phyloP scores from a whole-genome alignment of 2,329 filamentous ascomycete species.

The Aspergillus udagawae region DNA sequence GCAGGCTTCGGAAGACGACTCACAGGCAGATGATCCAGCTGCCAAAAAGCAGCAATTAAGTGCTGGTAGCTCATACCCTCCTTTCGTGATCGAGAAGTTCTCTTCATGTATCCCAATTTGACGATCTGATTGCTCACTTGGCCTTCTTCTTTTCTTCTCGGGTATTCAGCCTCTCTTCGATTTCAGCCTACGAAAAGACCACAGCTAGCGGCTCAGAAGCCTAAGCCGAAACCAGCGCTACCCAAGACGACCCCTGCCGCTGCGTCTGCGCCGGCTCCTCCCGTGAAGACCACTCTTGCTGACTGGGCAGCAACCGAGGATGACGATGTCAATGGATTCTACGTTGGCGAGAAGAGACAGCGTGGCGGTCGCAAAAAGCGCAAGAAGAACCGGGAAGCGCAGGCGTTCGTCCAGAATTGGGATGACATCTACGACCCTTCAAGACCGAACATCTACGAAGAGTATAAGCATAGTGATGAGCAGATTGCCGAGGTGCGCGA shows the following conservation, averaged over 20 bases:
- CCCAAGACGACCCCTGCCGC: conserved; percentile 40
- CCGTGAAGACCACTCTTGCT: conserved; percentile 65
- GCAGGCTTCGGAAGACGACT: conserved; percentile 48
- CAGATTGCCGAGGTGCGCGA: conserved; percentile 73
- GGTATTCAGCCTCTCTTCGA: conserved; percentile 59
- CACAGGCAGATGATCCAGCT: conserved; percentile 46
- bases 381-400: conserved; percentile 65
- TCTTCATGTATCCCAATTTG: conserved; percentile 19
- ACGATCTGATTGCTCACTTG: conserved; percentile 46
- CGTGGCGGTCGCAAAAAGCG: conserved; percentile 75
- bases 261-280: conserved; percentile 37
- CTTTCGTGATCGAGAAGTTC: conserved; percentile 17
- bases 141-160: conserved; percentile 26
- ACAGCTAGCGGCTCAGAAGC: conserved; percentile 58
- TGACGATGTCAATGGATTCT: conserved; percentile 67
- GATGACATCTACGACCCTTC: conserved; percentile 86
- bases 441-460: conserved; percentile 76
- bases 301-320: conserved; percentile 82
- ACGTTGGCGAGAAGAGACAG: conserved; percentile 63
- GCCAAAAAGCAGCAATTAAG: conserved; percentile 63
- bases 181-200: conserved; percentile 85
- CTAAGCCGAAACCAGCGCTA: conserved; percentile 60
- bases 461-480: conserved; percentile 81
- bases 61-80: conserved; percentile 54
- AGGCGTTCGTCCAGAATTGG: conserved; percentile 65